Conservation (phyloP, 345 rosid species). For the Populus davidiana region DNA sequence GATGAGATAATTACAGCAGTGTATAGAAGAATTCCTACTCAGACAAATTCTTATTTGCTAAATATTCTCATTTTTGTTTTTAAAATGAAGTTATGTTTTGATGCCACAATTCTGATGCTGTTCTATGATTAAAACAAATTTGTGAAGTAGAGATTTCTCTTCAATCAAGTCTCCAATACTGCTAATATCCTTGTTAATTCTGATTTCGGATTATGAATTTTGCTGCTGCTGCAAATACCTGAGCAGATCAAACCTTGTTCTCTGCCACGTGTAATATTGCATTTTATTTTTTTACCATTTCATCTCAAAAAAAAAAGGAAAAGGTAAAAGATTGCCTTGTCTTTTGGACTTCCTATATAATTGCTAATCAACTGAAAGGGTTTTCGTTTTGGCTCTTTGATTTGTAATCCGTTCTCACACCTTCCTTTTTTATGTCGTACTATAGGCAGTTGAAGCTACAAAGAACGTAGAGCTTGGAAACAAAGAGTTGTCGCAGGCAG, state of each 20-base stretch:
- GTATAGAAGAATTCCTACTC: background rate
- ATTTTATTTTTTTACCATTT: too few relatives aligned
- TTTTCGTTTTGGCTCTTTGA: background rate
- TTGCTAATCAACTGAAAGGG: background rate
- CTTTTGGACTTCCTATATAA: background rate
- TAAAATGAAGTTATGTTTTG: background rate
- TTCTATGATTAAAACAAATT: background rate
- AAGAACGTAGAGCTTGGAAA: slow-evolving; percentile 83
- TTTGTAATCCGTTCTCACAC: background rate
- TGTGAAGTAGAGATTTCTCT: background rate
- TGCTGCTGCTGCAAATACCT: background rate
- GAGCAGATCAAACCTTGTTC: background rate
- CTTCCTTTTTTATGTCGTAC: slow-evolving; percentile 6
- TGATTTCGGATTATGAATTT: background rate
- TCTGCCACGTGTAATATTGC: too few relatives aligned
- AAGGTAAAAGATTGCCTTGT: background rate
- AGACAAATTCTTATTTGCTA: background rate
- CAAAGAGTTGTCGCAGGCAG: slow-evolving; percentile 78
- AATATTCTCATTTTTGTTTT: background rate
- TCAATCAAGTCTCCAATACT: background rate
- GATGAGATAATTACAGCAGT: too few relatives aligned
- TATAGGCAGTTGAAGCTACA: slow-evolving; percentile 89
- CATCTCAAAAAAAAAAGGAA: background rate
- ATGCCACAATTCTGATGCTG: background rate
- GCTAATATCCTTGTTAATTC: background rate